Evolutionary conservation across 225 moss, liverwort and hornwort genomes (phyloP), one percentile per base, ranked within the genome.

Genomic region (Climacium dendroides): DNA sequence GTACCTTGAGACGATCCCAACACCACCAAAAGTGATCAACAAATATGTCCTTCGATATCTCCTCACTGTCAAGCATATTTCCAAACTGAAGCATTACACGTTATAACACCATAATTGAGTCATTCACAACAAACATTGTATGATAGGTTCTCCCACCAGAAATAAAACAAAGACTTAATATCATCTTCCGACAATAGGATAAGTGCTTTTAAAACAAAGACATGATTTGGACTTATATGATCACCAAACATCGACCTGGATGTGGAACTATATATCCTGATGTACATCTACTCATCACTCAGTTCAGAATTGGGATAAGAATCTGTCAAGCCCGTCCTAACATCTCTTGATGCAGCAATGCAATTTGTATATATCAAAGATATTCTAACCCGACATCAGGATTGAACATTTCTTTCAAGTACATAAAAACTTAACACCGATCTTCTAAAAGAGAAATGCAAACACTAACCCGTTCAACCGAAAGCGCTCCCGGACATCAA

Each of bases 401-500:
- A 64, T 52, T 28, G 35, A 61, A 59, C n/a, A 54, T 53, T 84
- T 62, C 19, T 82, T 78, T 71, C 78, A 48, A 57, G 57, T 26
- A 7, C 64, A 87, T 26, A 47, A 50, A 79, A 32, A 84, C 50
- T 83, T 45, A 45, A 58, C 43, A 79, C 20, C 60, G 48, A 83
- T 19, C 37, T 62, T 63, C 72, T 87, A 60, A 61, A 75, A 86
- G 58, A 19, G 60, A 88, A 79, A 65, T 52, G 24, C 29, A 63
- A 84, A 89, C 74, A 93, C 96, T 94, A 24, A 99, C 99, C 99
- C 99, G 89, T 99, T 91, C 71, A 99, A 90, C 62, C 96, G 95
- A 88, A 99, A 99, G 88, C 99, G 95, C 87, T 99, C 99, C 66
- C 97, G 94, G 85, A 99, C 85, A 85, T 99, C 95, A 39, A 95